phyloP scores from a whole-genome alignment of 163 green algal genomes.

The Chloroidium sp. region DNA sequence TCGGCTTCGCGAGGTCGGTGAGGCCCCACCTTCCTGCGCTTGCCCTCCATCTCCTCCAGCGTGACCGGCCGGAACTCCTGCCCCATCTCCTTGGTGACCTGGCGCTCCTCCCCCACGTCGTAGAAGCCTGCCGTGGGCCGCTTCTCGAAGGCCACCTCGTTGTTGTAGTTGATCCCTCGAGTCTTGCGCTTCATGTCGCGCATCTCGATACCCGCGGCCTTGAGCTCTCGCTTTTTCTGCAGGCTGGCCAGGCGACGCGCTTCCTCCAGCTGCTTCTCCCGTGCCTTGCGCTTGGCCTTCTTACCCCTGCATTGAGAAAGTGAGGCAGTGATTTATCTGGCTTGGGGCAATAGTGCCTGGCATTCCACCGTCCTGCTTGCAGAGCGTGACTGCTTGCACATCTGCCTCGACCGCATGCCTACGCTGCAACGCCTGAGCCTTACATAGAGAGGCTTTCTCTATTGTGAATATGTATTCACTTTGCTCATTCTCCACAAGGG shows the following conservation, averaged over 20 bases:
- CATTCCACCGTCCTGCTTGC: background rate
- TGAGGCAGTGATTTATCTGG: conserved; percentile 2
- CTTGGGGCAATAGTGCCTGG: background rate
- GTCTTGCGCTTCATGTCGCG: conserved; percentile 31
- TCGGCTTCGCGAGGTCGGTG: no score
- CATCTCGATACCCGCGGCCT: conserved; percentile 66
- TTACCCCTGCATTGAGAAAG: conserved; percentile 68
- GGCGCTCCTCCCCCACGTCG: conserved; percentile 71
- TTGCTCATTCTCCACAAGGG: no score
- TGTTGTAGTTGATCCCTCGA: conserved; percentile 83
- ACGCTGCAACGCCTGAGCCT: no score
- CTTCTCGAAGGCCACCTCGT: conserved; percentile 94
- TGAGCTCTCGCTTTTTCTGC: conserved; percentile 97
- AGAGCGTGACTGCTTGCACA: background rate
- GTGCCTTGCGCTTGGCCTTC: conserved; percentile 97
- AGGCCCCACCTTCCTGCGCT: conserved; percentile 44
- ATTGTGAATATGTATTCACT: no score
- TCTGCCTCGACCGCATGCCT: background rate
- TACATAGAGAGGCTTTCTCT: no score
- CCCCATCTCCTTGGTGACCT: conserved; percentile 49
- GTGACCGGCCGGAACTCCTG: conserved; percentile 79
- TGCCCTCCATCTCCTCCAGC: conserved; percentile 79
- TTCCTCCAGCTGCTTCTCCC: conserved; percentile 97
- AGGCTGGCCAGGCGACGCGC: conserved; percentile 83
- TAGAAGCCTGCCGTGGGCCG: conserved; percentile 82